phyloP scores from a whole-genome alignment of 2,329 filamentous ascomycete species.

The Hansfordia pulvinata region DNA sequence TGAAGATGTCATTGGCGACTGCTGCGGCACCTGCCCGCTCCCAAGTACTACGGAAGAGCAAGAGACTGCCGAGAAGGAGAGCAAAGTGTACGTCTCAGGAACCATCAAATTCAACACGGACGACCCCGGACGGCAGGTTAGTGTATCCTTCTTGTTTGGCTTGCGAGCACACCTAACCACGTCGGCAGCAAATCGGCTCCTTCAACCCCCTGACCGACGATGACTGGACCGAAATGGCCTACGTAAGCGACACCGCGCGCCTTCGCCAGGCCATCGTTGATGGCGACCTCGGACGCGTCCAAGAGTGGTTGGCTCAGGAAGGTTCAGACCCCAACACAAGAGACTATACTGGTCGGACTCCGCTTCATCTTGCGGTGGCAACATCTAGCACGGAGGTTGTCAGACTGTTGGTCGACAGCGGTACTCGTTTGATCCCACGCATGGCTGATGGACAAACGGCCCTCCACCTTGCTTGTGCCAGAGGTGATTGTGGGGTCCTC shows the following conservation, averaged over 20 bases:
- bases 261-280: slow-evolving; percentile 76
- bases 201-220: slow-evolving; percentile 73
- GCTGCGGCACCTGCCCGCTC: slow-evolving; percentile 65
- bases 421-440: slow-evolving; percentile 59
- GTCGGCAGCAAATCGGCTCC: slow-evolving; percentile 34
- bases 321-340: slow-evolving; percentile 57
- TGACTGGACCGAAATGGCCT: slow-evolving; percentile 88
- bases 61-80: slow-evolving; percentile 56
- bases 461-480: slow-evolving; percentile 65
- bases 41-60: slow-evolving; percentile 58
- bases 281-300: slow-evolving; percentile 53
- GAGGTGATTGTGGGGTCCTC: slow-evolving; percentile 56
- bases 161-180: slow-evolving; percentile 5
- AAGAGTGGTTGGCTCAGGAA: slow-evolving; percentile 56
- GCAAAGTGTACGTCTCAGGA: slow-evolving; percentile 64
- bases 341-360: slow-evolving; percentile 67
- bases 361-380: slow-evolving; percentile 63
- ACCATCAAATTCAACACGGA: slow-evolving; percentile 63
- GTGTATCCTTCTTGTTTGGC: slow-evolving; percentile 10
- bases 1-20: slow-evolving; percentile 64
- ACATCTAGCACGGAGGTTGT: slow-evolving; percentile 58
- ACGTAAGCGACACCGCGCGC: slow-evolving; percentile 63
- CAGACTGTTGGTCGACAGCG: slow-evolving; percentile 54
- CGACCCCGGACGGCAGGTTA: slow-evolving; percentile 60
- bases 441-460: slow-evolving; percentile 70